Evolutionary conservation across 257 asterid genomes (phyloP).

Genomic region (Nicotiana paniculata): DNA sequence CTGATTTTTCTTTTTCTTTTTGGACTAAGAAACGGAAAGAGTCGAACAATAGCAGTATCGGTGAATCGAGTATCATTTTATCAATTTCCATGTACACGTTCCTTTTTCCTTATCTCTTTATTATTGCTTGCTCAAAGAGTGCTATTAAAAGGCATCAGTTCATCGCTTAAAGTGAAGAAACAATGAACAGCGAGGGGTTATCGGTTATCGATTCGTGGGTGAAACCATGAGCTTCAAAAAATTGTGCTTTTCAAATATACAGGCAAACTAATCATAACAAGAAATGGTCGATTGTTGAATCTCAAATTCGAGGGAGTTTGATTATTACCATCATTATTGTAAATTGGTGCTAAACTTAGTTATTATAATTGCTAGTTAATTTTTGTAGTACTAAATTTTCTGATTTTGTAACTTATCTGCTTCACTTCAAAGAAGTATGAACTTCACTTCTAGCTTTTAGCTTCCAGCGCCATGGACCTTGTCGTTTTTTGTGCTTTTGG

Average conservation of each 20-base stretch:
- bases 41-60: not conserved
- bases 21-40: not conserved
- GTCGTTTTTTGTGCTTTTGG: not conserved
- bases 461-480: not conserved
- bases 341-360: not conserved
- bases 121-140: not conserved
- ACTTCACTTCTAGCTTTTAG: not conserved
- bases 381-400: not conserved
- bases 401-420: not conserved
- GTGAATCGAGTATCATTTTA: not conserved
- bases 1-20: constrained; percentile 7
- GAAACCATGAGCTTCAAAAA: not conserved
- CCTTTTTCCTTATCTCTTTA: not conserved
- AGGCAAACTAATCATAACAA: not conserved
- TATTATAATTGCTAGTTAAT: not conserved
- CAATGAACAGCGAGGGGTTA: not conserved
- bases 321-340: not conserved
- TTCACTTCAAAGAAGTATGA: not conserved
- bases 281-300: not conserved
- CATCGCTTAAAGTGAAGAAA: not conserved
- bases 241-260: not conserved
- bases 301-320: not conserved
- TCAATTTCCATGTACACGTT: not conserved
- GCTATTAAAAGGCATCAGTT: not conserved
- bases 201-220: not conserved